A percentile compares a stretch with the other conserved stretches of the same genome.
Evolutionary conservation across 768 basidiomycete genomes (phyloP).

Genomic region (Suillus spraguei): DNA sequence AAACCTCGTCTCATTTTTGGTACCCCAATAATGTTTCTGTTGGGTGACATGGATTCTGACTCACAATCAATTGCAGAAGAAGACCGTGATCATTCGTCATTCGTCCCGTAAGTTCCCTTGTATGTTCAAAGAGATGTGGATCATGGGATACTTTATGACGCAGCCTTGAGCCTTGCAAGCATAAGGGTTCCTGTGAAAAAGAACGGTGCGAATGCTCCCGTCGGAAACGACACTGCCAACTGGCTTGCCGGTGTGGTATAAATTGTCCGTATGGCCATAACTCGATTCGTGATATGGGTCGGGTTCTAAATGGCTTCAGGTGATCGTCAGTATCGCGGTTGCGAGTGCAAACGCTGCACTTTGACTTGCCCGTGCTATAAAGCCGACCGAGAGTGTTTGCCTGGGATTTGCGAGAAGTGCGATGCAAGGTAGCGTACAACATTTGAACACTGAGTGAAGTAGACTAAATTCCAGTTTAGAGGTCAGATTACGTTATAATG

Average conservation of each 20-base stretch:
- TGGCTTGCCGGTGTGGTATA: constrained; percentile 48
- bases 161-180: constrained; percentile 44
- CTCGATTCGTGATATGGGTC: constrained; percentile 16
- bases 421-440: constrained; percentile 40
- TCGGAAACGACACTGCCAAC: constrained; percentile 43
- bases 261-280: constrained; percentile 36
- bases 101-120: constrained; percentile 18
- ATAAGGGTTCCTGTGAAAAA: constrained; percentile 48
- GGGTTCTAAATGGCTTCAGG: constrained; percentile 35
- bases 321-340: constrained; percentile 43
- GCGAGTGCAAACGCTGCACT: constrained; percentile 36
- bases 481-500: constrained; percentile 17
- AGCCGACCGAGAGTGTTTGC: constrained; percentile 50
- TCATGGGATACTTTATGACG: background rate
- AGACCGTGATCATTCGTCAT: rapidly evolving
- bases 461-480: constrained; percentile 16
- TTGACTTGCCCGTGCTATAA: constrained; percentile 40
- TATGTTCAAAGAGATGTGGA: background rate
- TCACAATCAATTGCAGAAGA: constrained; percentile 18
- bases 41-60: background rate
- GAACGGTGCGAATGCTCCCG: constrained; percentile 43
- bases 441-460: background rate
- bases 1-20: constrained; percentile 17
- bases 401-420: constrained; percentile 49
- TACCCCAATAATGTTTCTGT: constrained; percentile 8